Percentiles rank a stretch among this genome's conserved stretches.
Conservation (phyloP, 768 basidiomycete genomes). For the Xerocomellus chrysenteron region DNA sequence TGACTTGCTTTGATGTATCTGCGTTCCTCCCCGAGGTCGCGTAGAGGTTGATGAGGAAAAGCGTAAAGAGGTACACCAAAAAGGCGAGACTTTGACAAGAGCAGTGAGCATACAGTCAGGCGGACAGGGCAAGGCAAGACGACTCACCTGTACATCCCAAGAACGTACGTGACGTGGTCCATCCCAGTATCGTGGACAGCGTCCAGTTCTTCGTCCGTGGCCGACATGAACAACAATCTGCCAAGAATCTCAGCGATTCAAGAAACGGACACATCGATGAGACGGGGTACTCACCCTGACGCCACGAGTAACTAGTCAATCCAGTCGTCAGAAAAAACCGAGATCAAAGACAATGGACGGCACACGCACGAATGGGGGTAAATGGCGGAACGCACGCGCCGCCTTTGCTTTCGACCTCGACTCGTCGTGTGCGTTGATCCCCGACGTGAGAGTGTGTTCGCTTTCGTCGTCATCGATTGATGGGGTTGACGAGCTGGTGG, state of each 20-base stretch:
- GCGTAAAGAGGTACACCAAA: conserved; percentile 70
- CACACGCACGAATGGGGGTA: conserved; percentile 82
- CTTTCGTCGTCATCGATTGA: conserved; percentile 52
- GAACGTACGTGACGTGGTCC: conserved; percentile 89
- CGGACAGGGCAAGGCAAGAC: background rate
- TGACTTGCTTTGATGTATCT: conserved; percentile 9
- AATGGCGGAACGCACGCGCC: conserved; percentile 70
- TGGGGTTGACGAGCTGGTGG: conserved; percentile 32
- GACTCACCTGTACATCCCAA: conserved; percentile 77
- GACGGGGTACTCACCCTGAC: conserved; percentile 52
- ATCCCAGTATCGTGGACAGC: conserved; percentile 70
- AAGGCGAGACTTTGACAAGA: conserved; percentile 51
- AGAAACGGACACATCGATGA: background rate
- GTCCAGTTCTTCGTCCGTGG: conserved; percentile 85
- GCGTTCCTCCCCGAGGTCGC: conserved; percentile 61
- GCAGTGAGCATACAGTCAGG: background rate
- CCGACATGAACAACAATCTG: conserved; percentile 87
- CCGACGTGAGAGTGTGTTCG: conserved; percentile 64
- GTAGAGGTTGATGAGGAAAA: conserved; percentile 71
- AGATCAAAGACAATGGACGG: background rate
- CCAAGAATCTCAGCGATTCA: background rate
- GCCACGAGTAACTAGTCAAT: conserved; percentile 60
- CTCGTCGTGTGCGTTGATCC: conserved; percentile 14
- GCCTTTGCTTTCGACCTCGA: conserved; percentile 35
- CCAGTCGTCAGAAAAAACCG: conserved; percentile 2